These are phyloP conservation scores for Wallacemonas sp. DNA, from an alignment of 208 protist species.

Conservation along the genomic window DNA sequence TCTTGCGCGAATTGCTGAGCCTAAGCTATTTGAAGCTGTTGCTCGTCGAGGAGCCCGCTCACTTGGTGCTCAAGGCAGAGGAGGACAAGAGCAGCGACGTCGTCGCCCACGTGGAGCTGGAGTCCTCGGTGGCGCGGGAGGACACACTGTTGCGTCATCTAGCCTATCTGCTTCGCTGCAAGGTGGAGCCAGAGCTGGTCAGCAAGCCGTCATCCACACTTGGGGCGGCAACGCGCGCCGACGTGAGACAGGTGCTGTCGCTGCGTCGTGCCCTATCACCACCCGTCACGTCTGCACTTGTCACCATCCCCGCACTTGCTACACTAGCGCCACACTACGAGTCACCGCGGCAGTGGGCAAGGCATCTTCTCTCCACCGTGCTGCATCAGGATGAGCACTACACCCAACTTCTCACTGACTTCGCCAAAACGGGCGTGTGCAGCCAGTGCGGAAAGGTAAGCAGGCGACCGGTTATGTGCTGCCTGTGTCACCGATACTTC, in stretches of 20 bases:
- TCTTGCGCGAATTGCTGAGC: conserved; percentile 16
- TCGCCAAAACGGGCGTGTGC: conserved; percentile 19
- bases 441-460: conserved; percentile 32
- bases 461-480: conserved; percentile 51
- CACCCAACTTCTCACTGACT: conserved; percentile 35
- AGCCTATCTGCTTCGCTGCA: conserved; percentile 43
- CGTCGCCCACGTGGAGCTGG: conserved; percentile 19
- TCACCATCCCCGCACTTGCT: conserved; percentile 1
- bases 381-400: conserved; percentile 59
- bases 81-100: background rate
- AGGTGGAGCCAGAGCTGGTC: conserved; percentile 1
- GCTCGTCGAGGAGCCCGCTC: conserved; percentile 32
- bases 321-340: conserved; percentile 18
- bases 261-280: background rate
- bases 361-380: conserved; percentile 31
- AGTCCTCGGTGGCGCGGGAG: conserved; percentile 23
- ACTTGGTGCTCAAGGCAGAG: conserved; percentile 14
- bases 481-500: conserved; percentile 51
- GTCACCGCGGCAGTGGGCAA: conserved; percentile 25
- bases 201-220: background rate
- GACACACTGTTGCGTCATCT: conserved; percentile 51
- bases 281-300: background rate
- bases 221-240: too few species aligned
- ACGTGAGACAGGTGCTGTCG: background rate
- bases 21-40: conserved; percentile 60